These are phyloP conservation scores for Thalassiosira sp. DNA, from an alignment of 352 stramenopile genomes.

Conservation along the genomic window DNA sequence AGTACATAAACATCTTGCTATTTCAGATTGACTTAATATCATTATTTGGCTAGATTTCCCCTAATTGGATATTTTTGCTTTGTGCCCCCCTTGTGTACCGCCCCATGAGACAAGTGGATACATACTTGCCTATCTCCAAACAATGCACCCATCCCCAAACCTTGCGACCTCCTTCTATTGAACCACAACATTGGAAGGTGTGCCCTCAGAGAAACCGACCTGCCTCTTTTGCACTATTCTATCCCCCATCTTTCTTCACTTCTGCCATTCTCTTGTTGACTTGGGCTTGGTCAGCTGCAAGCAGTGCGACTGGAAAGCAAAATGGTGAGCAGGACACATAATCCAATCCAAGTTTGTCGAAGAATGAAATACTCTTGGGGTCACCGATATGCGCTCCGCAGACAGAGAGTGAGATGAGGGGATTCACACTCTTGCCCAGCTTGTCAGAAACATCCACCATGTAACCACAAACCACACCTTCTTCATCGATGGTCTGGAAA, in stretches of 20 bases:
- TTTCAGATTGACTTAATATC: no score
- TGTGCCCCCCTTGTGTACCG: no score
- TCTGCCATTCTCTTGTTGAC: slow-evolving; percentile 38
- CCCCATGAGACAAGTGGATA: no score
- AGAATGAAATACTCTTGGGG: slow-evolving; percentile 82
- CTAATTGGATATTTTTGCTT: no score
- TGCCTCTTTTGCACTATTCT: slow-evolving; percentile 12
- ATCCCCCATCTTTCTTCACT: slow-evolving; percentile 19
- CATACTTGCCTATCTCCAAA: no score
- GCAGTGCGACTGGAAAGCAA: slow-evolving; percentile 77
- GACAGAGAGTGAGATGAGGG: slow-evolving; percentile 75
- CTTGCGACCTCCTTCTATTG: slow-evolving; percentile 10
- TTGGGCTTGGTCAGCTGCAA: slow-evolving; percentile 77
- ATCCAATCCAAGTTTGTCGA: slow-evolving; percentile 77
- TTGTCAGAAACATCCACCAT: slow-evolving; percentile 69
- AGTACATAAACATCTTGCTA: no score
- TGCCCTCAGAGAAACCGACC: slow-evolving; percentile 2
- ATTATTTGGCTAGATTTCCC: no score
- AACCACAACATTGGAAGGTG: slow-evolving; percentile 13
- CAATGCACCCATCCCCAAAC: background rate
- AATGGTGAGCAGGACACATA: slow-evolving; percentile 85
- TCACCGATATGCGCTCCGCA: slow-evolving; percentile 86
- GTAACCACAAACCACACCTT: slow-evolving; percentile 79
- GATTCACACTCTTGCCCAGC: slow-evolving; percentile 59
- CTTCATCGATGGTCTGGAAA: slow-evolving; percentile 83